Base-by-base conservation (phyloP, 2,329 filamentous ascomycete genomes). In the Fusarium ramigenum region DNA sequence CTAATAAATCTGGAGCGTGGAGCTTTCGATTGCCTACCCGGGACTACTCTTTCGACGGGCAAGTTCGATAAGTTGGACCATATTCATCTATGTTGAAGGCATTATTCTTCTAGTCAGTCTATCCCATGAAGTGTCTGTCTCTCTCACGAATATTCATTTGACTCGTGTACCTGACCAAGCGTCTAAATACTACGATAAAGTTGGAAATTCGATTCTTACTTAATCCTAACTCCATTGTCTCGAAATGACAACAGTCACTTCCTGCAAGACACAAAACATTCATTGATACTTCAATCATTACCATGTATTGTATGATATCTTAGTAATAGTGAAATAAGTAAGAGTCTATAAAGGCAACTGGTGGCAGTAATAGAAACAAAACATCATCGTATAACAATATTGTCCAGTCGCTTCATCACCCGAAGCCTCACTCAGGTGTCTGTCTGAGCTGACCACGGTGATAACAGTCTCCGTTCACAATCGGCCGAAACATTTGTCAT, bases 401-500 rank as follows among this genome's bases (percentile, higher is more conserved):
- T n/a, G 21, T 25, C 60, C 32, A 19, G 37, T 42, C 23, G 18
- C 23, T 65, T 65, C 40, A 52, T n/a, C 43, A 12, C 28, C 34
- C 34, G 19, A 50, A 36, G 21, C 39, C 28, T 43, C 50, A 25
- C 36, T 19, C 36, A 19, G 14, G 14, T 28, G 19, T 21, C 37
- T 18, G 14, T 21, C 37, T 18, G 14, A 62, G 14, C 21, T 44
- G 34, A 52, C 19, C 42, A 46, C 32, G 57, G 44, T 25, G 43
- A 50, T 32, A 42, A 58, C 40, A 60, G 46, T 23, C 9, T 42
- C 28, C 21, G n/a, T 59, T 25, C 28, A 49, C 19, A 40, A 21
- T 58, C 42, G 56, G 34, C 49, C 42, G 64, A 69, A 44, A 56
- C 43, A 69, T 69, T 63, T 43, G 46, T 53, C 37, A 69, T 44